These are phyloP conservation scores for Aschersonia sp. DNA, from an alignment of 2,329 filamentous ascomycete species.

Conservation along the genomic window DNA sequence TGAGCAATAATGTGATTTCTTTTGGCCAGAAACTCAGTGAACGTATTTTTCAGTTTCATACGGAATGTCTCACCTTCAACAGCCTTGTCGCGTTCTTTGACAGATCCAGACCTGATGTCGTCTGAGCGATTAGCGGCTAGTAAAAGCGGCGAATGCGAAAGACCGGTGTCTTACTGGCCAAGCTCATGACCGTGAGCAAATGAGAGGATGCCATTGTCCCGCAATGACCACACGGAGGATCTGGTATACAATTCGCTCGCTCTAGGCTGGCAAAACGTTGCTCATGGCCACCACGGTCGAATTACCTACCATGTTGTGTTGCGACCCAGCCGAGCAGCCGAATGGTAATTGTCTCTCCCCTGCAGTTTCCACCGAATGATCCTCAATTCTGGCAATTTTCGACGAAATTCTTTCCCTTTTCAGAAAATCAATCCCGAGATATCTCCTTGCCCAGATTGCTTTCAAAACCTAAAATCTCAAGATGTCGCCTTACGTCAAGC, in stretches of 20 bases:
- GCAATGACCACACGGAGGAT: not conserved
- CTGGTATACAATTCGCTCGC: too few species aligned
- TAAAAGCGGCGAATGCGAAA: constrained; percentile 4
- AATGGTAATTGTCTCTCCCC: too few species aligned
- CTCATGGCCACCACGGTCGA: too few species aligned
- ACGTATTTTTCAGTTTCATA: not conserved
- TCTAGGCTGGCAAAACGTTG: too few species aligned
- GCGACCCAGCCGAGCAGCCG: too few species aligned
- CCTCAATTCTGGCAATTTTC: too few species aligned
- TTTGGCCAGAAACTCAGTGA: not conserved
- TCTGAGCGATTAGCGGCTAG: constrained; percentile 9
- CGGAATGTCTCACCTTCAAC: constrained; percentile 20
- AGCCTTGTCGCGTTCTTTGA: constrained; percentile 24
- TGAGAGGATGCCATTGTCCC: constrained; percentile 17
- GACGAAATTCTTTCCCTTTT: too few species aligned
- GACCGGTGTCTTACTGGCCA: constrained; percentile 14
- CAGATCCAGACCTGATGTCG: constrained; percentile 17
- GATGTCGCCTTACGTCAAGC: not conserved
- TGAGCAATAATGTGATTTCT: constrained; percentile 25
- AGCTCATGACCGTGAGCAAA: constrained; percentile 17
- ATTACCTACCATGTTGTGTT: too few species aligned
- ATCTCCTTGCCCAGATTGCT: not conserved
- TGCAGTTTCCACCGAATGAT: too few species aligned
- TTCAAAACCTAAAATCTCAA: not conserved
- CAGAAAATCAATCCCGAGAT: too few species aligned